Evolutionary conservation across 257 asterid genomes (phyloP), one percentile per base, ranked within the genome.

Genomic region (Solanum raphanifolium): DNA sequence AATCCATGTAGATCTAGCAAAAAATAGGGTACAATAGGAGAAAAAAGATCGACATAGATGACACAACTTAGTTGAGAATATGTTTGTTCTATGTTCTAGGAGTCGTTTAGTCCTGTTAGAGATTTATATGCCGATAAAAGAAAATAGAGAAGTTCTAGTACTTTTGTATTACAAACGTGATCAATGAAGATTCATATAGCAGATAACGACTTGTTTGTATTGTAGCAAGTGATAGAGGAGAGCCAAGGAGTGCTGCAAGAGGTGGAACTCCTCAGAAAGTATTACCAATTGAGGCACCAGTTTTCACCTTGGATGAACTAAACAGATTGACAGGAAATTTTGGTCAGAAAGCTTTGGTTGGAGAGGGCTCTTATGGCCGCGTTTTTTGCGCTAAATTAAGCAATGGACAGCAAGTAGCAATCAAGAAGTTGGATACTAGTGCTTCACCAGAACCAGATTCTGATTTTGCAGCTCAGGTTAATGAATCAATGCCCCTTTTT

Each of bases 281-380:
- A 68, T 78, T 96, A 91, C 96, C 98, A 1, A 94, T 96, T 36
- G 99, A 96, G 88, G 90, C 94, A 65, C 99, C 98, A 15, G 94
- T 93, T 11, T 36, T 94, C 60, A 83, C 98, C 4, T 66, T 88
- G 83, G 83, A 78, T 65, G 90, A 88, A 32, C 79, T 88, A 31
- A 88, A 78, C 65, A 78, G 76, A 41, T 23, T 86, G 35, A 88
- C 90, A 10, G 86, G 88, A 5, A 88, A 88, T 25, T 88, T 88
- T 65, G 90, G 90, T 15, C 85, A 79, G 74, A 86, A 88, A 52
- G 88, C 90, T 62, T 86, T 88, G 83, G 87, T 88, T 41, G 90
- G 90, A 7, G 90, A 88, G 13, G 90, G 90, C 25, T 88, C 90
- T 10, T 88, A 88, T 76, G 88, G 90, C 48, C 90, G 90, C 21